Conservation (phyloP, 176 grass and related monocot genomes). For the Melocanna baccifera region DNA sequence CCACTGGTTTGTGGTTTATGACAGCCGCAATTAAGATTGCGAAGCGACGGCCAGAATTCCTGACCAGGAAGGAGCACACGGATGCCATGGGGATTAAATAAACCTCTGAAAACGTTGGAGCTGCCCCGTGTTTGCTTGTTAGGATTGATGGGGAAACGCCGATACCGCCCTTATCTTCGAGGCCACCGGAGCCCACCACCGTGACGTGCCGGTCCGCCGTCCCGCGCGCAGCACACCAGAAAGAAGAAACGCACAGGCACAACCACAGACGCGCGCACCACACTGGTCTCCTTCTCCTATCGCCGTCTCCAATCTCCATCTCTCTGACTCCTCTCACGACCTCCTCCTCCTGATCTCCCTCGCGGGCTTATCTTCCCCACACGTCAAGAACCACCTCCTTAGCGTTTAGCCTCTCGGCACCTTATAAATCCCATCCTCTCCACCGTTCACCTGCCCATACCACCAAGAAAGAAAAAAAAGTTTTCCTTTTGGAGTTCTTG, state of each 20-base stretch:
- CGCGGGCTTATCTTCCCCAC: constrained; percentile 36
- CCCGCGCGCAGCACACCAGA: background rate
- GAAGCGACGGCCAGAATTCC: background rate
- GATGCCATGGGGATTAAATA: background rate
- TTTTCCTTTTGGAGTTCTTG: constrained; percentile 8
- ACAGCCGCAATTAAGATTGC: background rate
- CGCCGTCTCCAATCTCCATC: constrained; percentile 25
- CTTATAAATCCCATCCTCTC: constrained; percentile 35
- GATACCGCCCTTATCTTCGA: constrained; percentile 39
- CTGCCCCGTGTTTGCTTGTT: constrained; percentile 45
- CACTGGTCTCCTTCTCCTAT: background rate
- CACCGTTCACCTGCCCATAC: background rate
- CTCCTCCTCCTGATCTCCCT: background rate
- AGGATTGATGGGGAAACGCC: background rate
- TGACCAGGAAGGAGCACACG: background rate
- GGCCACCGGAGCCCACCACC: constrained; percentile 31
- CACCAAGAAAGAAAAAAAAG: background rate
- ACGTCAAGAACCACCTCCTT: constrained; percentile 32
- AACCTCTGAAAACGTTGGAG: constrained; percentile 39
- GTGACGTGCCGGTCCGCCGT: constrained; percentile 13
- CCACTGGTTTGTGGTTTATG: background rate
- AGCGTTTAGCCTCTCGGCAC: background rate
- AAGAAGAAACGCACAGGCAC: background rate
- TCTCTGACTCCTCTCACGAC: background rate
- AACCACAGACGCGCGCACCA: background rate